phyloP scores from a whole-genome alignment of 208 protist genomes.

The Trypanosoma lewisi region DNA sequence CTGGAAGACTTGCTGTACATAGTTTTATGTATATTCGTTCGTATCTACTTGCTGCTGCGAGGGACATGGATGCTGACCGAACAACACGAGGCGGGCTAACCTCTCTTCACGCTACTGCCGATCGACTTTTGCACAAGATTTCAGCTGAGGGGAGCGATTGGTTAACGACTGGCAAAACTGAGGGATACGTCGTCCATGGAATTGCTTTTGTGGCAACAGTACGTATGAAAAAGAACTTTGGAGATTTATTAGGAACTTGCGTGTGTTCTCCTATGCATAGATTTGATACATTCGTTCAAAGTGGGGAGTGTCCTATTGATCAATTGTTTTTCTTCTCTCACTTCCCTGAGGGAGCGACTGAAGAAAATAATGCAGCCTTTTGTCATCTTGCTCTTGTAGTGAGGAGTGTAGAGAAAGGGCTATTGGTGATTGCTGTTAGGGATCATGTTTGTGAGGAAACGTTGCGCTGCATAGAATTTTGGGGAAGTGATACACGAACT shows the following conservation, averaged over 20 bases:
- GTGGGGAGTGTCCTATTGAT: constrained; percentile 24
- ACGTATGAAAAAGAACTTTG: background rate
- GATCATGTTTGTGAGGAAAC: constrained; percentile 32
- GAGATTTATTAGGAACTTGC: constrained; percentile 6
- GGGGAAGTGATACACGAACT: constrained; percentile 33
- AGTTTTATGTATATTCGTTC: constrained; percentile 22
- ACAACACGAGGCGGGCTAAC: background rate
- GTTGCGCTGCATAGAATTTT: constrained; percentile 36
- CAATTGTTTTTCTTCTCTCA: constrained; percentile 44
- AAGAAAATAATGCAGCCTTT: constrained; percentile 3
- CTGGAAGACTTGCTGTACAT: constrained; percentile 19
- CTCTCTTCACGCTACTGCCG: constrained; percentile 11
- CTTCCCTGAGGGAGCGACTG: constrained; percentile 21
- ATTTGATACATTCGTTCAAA: constrained; percentile 10
- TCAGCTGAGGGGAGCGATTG: background rate
- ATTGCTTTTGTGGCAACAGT: constrained; percentile 17
- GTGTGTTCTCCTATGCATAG: constrained; percentile 11
- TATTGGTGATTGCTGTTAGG: constrained; percentile 49
- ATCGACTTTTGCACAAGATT: constrained; percentile 8
- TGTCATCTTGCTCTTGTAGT: constrained; percentile 13
- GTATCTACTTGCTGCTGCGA: background rate
- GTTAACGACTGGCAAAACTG: background rate
- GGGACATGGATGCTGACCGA: background rate
- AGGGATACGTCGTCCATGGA: constrained; percentile 23
- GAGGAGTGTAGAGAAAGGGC: constrained; percentile 12